A percentile compares a stretch with the other conserved stretches of the same genome.
phyloP scores from a whole-genome alignment of 176 grass and related monocot species.

The Oryza coarctata region DNA sequence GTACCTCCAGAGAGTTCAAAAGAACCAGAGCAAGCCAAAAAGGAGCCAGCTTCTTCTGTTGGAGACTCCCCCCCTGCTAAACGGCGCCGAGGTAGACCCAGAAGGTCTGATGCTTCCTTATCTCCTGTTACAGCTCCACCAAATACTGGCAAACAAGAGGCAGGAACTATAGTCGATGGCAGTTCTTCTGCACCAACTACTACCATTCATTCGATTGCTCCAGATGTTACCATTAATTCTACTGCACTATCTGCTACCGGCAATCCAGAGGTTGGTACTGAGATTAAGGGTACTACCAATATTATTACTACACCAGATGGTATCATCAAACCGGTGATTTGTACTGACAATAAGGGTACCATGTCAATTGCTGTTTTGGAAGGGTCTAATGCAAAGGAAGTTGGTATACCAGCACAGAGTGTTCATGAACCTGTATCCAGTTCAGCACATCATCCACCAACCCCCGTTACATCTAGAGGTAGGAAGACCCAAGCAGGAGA shows the following conservation, averaged over 20 bases:
- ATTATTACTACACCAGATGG: conserved; percentile 22
- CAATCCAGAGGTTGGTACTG: conserved; percentile 36
- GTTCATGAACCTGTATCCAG: conserved; percentile 26
- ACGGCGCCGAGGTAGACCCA: conserved; percentile 87
- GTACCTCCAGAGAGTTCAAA: conserved; percentile 43
- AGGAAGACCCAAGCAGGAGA: conserved; percentile 56
- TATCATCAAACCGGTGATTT: conserved; percentile 31
- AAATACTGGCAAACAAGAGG: conserved; percentile 46
- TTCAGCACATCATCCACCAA: conserved; percentile 34
- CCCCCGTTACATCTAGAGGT: conserved; percentile 45
- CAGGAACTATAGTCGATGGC: conserved; percentile 26
- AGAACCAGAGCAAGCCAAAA: conserved; percentile 38
- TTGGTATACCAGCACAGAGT: conserved; percentile 14
- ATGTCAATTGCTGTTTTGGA: conserved; percentile 23
- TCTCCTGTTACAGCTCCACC: conserved; percentile 33
- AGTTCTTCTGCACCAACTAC: conserved; percentile 34
- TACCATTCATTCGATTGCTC: conserved; percentile 36
- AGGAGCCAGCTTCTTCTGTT: conserved; percentile 35
- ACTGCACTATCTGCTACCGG: conserved; percentile 23
- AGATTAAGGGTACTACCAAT: conserved; percentile 18
- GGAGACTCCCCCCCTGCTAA: conserved; percentile 71
- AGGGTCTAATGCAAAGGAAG: conserved; percentile 30
- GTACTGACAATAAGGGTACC: conserved; percentile 26
- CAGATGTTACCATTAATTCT: conserved; percentile 41
- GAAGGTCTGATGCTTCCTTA: conserved; percentile 49